Evolutionary conservation across 2,329 filamentous ascomycete genomes (phyloP).

Genomic region (Diplodia intermedia): DNA sequence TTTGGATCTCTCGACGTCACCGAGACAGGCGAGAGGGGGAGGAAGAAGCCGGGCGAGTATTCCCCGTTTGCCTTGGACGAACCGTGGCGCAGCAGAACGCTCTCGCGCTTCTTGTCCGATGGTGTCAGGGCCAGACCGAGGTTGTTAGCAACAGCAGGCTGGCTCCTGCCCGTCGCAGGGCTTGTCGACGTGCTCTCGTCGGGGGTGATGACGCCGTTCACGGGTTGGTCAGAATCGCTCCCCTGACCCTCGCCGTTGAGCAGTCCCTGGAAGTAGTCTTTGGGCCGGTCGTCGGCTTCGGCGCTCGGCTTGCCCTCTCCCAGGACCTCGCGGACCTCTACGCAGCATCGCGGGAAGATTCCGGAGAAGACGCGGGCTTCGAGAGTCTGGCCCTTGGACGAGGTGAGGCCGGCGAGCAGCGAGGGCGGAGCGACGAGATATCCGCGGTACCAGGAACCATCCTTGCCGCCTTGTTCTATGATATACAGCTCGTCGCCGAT

Average conservation of each 20-base stretch:
- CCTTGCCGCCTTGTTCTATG: conserved; percentile 86
- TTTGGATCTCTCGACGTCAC: conserved; percentile 65
- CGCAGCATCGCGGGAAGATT: conserved; percentile 93
- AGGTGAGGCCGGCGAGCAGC: conserved; percentile 87
- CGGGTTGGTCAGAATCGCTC: conserved; percentile 41
- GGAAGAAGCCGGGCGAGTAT: conserved; percentile 47
- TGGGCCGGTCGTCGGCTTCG: conserved; percentile 41
- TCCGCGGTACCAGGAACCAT: conserved; percentile 91
- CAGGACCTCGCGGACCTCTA: conserved; percentile 91
- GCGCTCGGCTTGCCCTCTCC: conserved; percentile 67
- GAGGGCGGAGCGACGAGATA: conserved; percentile 95
- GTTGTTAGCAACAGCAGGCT: conserved; percentile 34
- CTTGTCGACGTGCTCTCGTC: conserved; percentile 47
- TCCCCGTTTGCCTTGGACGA: conserved; percentile 51
- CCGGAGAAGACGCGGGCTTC: conserved; percentile 98
- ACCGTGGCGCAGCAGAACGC: conserved; percentile 36
- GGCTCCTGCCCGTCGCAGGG: conserved; percentile 39
- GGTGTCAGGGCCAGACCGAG: conserved; percentile 41
- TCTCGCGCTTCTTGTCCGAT: conserved; percentile 44
- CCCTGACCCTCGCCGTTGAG: conserved; percentile 31
- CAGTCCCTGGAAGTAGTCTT: conserved; percentile 43
- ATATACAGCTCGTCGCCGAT: conserved; percentile 99
- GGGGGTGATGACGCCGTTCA: conserved; percentile 48
- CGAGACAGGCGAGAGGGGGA: conserved; percentile 50
- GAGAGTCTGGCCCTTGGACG: conserved; percentile 87